phyloP scores from a whole-genome alignment of 2,329 filamentous ascomycete genomes.

The Cladophialophora exuberans region DNA sequence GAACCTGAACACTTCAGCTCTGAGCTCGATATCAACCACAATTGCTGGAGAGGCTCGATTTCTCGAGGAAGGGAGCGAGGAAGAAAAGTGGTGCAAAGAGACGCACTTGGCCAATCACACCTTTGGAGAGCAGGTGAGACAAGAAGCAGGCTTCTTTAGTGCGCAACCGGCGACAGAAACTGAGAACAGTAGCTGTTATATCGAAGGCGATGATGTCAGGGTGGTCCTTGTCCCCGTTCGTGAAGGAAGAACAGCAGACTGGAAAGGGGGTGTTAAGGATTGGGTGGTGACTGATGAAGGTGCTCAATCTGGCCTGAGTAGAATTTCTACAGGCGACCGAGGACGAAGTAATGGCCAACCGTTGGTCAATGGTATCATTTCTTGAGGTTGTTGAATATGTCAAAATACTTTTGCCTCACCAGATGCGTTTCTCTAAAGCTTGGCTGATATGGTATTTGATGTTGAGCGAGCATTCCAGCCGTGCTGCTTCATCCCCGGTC shows the following conservation, averaged over 20 bases:
- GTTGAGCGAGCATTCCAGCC: neutral
- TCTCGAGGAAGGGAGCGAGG: conserved; percentile 71
- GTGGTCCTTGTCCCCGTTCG: conserved; percentile 85
- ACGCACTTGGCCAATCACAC: conserved; percentile 91
- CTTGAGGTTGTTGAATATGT: conserved; percentile 16
- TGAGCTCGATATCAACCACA: conserved; percentile 87
- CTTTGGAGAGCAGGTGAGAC: conserved; percentile 62
- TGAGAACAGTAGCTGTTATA: conserved; percentile 60
- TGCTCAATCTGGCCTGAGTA: conserved; percentile 18
- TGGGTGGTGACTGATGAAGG: conserved; percentile 56
- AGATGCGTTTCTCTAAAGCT: neutral
- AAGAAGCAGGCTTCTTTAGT: conserved; percentile 52
- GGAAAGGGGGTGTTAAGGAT: conserved; percentile 91
- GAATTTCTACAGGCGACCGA: conserved; percentile 9
- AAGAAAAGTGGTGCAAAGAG: conserved; percentile 82
- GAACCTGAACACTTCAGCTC: conserved; percentile 85
- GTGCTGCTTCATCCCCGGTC: neutral
- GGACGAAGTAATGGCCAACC: conserved; percentile 25
- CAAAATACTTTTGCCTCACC: conserved; percentile 9
- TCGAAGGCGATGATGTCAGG: conserved; percentile 79
- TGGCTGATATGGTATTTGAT: neutral
- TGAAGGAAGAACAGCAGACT: conserved; percentile 87
- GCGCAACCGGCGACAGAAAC: conserved; percentile 38
- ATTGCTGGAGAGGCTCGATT: conserved; percentile 87
- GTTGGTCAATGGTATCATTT: conserved; percentile 27